These are phyloP conservation scores for Xylaria sp. DNA, from an alignment of 2,329 filamentous ascomycete genomes.

Conservation along the genomic window DNA sequence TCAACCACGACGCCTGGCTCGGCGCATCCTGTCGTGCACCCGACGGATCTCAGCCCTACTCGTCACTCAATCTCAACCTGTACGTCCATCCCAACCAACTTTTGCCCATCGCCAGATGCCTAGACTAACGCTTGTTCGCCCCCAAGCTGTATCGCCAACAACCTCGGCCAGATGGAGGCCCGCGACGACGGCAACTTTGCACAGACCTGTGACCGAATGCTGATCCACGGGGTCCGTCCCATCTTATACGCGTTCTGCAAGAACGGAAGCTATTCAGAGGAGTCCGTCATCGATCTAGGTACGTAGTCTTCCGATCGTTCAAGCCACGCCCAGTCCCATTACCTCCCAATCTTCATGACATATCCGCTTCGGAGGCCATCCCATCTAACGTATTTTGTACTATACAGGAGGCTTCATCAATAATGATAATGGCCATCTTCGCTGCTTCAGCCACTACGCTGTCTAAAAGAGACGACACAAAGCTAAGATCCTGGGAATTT, in stretches of 20 bases:
- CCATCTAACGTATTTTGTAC: not conserved
- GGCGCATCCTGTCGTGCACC: conserved; percentile 1
- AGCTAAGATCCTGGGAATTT: not conserved
- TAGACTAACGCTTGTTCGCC: not conserved
- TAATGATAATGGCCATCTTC: conserved; percentile 27
- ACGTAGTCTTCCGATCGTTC: not conserved
- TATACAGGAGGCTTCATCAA: conserved; percentile 25
- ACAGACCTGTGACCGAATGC: conserved; percentile 22
- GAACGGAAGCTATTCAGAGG: conserved; percentile 1
- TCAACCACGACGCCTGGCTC: conserved; percentile 8
- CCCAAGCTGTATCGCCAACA: conserved; percentile 32
- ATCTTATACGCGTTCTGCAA: conserved; percentile 20
- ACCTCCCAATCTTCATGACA: not conserved
- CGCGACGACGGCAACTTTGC: conserved; percentile 25
- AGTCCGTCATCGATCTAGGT: conserved; percentile 22
- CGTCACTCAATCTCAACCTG: conserved; percentile 28
- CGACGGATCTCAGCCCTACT: conserved; percentile 5
- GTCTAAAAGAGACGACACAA: not conserved
- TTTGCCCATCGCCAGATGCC: not conserved
- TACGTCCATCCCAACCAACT: conserved; percentile 4
- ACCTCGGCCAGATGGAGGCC: conserved; percentile 22
- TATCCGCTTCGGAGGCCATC: not conserved
- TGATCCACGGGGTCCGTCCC: conserved; percentile 13
- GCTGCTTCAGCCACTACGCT: conserved; percentile 27
- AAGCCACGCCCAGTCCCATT: not conserved